Conservation (phyloP, 2,329 filamentous ascomycete species). For the Chrysoporthe austroafricana region DNA sequence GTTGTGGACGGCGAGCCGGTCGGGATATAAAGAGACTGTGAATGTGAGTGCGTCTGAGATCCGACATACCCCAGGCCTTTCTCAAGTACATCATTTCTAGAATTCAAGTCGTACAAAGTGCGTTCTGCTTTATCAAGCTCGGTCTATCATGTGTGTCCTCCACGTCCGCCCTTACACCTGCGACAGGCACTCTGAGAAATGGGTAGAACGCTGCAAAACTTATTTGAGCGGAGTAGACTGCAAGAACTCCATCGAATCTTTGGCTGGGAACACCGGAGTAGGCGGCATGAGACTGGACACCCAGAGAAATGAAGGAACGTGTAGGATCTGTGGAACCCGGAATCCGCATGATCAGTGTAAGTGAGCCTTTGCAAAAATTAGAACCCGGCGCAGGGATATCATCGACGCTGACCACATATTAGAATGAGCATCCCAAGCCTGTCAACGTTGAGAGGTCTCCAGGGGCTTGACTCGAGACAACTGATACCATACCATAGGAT, state of each 20-base stretch:
- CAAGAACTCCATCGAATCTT: constrained; percentile 13
- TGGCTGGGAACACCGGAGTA: constrained; percentile 11
- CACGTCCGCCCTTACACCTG: constrained; percentile 3
- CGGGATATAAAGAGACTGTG: not conserved
- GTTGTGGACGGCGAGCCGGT: not conserved
- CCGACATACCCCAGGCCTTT: not conserved
- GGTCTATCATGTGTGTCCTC: not conserved
- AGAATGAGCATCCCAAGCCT: not conserved
- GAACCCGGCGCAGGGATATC: not conserved
- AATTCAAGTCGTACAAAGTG: not conserved
- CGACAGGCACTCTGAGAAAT: constrained; percentile 2
- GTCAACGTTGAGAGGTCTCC: not conserved
- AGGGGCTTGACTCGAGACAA: not conserved
- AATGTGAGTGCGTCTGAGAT: not conserved
- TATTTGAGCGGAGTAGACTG: constrained; percentile 9
- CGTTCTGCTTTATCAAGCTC: not conserved
- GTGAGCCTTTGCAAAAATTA: not conserved
- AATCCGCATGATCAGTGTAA: constrained; percentile 24
- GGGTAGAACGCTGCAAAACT: not conserved
- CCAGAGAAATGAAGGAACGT: constrained; percentile 5
- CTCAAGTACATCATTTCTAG: not conserved
- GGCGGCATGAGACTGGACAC: constrained; percentile 19
- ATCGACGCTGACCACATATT: not conserved
- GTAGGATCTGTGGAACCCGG: constrained; percentile 12
- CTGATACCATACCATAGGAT: not conserved